Evolutionary conservation across 2,329 filamentous ascomycete species (phyloP).

Genomic region (Sclerotinia borealis): DNA sequence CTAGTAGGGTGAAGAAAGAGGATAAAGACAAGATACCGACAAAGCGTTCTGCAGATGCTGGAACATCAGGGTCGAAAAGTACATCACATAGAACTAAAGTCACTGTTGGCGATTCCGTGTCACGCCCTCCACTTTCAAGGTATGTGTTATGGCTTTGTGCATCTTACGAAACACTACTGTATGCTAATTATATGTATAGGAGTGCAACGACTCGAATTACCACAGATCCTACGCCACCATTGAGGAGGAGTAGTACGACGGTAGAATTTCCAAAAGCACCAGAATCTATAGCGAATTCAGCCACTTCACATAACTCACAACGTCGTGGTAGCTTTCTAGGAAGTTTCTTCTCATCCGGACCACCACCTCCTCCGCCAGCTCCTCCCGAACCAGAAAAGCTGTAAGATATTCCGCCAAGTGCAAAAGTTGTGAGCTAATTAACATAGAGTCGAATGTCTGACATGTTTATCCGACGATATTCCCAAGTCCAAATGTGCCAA

Average conservation of each 20-base stretch:
- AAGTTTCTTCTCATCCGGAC: constrained; percentile 22
- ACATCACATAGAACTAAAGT: constrained; percentile 20
- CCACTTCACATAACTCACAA: constrained; percentile 4
- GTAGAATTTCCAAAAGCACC: constrained; percentile 15
- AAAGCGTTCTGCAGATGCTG: constrained; percentile 12
- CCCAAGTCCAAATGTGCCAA: constrained; percentile 58
- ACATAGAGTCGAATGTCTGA: constrained; percentile 62
- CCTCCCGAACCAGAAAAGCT: constrained; percentile 26
- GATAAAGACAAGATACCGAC: constrained; percentile 15
- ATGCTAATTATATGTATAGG: constrained; percentile 20
- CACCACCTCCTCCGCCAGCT: background rate
- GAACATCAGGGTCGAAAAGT: constrained; percentile 17
- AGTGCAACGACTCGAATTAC: constrained; percentile 8
- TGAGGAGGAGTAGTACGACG: constrained; percentile 26
- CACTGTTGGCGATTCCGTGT: constrained; percentile 17
- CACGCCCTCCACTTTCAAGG: constrained; percentile 24
- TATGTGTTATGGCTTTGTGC: constrained; percentile 8
- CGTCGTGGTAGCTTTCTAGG: constrained; percentile 23
- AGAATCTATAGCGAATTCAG: constrained; percentile 17
- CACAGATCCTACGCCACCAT: constrained; percentile 14
- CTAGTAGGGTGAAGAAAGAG: constrained; percentile 14
- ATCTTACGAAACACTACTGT: background rate
- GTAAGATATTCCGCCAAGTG: constrained; percentile 16
- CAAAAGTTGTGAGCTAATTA: constrained; percentile 15
- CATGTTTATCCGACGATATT: constrained; percentile 63